Conservation (phyloP, 257 asterid species). For the Forsythia suspensa region DNA sequence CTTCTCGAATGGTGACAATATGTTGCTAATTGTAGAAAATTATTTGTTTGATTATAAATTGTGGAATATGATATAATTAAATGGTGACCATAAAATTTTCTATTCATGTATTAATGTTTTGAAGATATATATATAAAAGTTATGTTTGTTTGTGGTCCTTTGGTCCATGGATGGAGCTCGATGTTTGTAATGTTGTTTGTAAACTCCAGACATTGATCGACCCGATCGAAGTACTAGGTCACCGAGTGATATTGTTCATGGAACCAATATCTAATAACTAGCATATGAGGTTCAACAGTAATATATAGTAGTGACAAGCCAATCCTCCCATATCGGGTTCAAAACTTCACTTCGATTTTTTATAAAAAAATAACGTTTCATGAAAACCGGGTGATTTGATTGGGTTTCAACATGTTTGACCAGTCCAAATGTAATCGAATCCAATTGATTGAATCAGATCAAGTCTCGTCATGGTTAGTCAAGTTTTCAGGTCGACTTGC, state of each 20-base stretch:
- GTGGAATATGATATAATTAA: slow-evolving; percentile 23
- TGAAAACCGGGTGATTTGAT: not conserved
- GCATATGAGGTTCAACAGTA: not conserved
- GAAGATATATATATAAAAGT: slow-evolving; percentile 11
- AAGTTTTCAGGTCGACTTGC: not conserved
- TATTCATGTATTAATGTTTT: slow-evolving; percentile 4
- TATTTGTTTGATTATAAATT: slow-evolving; percentile 15
- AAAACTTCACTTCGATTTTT: too few species aligned
- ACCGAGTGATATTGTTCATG: not conserved
- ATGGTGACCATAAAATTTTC: slow-evolving; percentile 24
- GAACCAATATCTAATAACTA: not conserved
- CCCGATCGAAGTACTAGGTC: not conserved
- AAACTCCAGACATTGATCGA: not conserved
- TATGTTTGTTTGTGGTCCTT: slow-evolving; percentile 17
- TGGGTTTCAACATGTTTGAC: too few species aligned
- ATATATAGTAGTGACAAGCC: too few species aligned
- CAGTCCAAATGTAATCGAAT: too few species aligned
- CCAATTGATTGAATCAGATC: too few species aligned
- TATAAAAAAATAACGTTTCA: not conserved
- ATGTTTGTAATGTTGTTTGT: not conserved
- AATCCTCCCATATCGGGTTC: too few species aligned
- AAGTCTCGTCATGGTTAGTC: not conserved
- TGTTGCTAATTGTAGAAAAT: slow-evolving; percentile 22
- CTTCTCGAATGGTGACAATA: slow-evolving; percentile 22
- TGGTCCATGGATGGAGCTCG: slow-evolving; percentile 16